phyloP scores from a whole-genome alignment of 2,329 filamentous ascomycete genomes.

The Paraconiothyrium sp. region DNA sequence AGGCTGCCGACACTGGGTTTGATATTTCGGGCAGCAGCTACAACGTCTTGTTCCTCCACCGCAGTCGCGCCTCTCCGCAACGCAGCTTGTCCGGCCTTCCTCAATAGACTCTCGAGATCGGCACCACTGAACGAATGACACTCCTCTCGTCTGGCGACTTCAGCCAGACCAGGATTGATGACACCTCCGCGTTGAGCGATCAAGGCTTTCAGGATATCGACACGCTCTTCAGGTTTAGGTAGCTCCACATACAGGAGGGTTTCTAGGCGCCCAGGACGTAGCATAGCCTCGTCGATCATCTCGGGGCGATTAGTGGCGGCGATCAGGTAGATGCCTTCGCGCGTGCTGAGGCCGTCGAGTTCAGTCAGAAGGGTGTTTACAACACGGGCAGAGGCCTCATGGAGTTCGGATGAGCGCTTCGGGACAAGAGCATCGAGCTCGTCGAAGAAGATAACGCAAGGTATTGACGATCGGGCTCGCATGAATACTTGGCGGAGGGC shows the following conservation, averaged over 20 bases:
- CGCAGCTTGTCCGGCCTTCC: constrained; percentile 67
- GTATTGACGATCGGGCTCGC: constrained; percentile 83
- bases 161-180: constrained; percentile 65
- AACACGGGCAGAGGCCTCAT: constrained; percentile 85
- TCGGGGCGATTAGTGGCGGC: constrained; percentile 95
- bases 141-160: constrained; percentile 68
- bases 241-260: constrained; percentile 90
- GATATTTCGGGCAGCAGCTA: constrained; percentile 53
- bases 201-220: constrained; percentile 82
- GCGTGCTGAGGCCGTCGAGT: constrained; percentile 82
- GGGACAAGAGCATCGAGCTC: constrained; percentile 94
- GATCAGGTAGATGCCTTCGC: constrained; percentile 90
- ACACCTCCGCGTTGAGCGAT: constrained; percentile 58
- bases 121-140: constrained; percentile 82
- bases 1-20: constrained; percentile 66
- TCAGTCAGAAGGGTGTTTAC: constrained; percentile 96
- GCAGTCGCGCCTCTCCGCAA: constrained; percentile 57
- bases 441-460: constrained; percentile 97
- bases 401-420: constrained; percentile 76
- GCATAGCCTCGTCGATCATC: constrained; percentile 95
- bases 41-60: constrained; percentile 60
- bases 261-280: constrained; percentile 88
- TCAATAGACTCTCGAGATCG: constrained; percentile 67
- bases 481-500: constrained; percentile 92
- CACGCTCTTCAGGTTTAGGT: constrained; percentile 79